phyloP scores from a whole-genome alignment of 306 rosid species.

The Nissolia schottii region DNA sequence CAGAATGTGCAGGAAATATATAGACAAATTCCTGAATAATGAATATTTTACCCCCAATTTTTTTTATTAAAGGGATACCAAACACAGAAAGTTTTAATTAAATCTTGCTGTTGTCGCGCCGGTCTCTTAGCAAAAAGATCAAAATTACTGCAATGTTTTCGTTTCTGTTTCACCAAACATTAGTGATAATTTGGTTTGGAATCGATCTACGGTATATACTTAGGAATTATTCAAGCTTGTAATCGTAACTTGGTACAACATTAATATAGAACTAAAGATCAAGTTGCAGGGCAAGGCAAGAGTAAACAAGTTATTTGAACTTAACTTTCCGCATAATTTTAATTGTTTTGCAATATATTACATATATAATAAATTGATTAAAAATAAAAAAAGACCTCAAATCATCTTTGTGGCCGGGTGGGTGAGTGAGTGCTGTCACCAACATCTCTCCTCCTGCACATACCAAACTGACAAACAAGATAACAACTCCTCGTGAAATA shows the following conservation, averaged over 20 bases:
- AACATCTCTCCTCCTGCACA: constrained; percentile 30
- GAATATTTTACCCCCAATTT: neutral
- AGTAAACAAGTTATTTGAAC: neutral
- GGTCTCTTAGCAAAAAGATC: too few species aligned
- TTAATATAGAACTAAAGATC: neutral
- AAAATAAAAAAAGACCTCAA: constrained; percentile 19
- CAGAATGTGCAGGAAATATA: neutral
- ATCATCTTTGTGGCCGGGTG: neutral
- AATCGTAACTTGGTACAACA: neutral
- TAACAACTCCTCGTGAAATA: neutral
- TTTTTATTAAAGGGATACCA: neutral
- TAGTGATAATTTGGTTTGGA: too few species aligned
- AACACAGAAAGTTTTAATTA: neutral
- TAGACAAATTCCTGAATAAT: neutral
- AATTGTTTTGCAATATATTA: neutral
- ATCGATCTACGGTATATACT: neutral
- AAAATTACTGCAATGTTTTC: neutral
- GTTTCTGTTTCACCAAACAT: neutral
- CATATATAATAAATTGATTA: constrained; percentile 16
- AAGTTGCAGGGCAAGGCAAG: neutral
- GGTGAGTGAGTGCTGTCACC: neutral
- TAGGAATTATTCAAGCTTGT: neutral
- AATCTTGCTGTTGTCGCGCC: neutral
- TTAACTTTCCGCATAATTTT: neutral
- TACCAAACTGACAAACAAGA: neutral